Conservation (phyloP, 164 flowering plant genomes). For the Stephania cephalantha region DNA sequence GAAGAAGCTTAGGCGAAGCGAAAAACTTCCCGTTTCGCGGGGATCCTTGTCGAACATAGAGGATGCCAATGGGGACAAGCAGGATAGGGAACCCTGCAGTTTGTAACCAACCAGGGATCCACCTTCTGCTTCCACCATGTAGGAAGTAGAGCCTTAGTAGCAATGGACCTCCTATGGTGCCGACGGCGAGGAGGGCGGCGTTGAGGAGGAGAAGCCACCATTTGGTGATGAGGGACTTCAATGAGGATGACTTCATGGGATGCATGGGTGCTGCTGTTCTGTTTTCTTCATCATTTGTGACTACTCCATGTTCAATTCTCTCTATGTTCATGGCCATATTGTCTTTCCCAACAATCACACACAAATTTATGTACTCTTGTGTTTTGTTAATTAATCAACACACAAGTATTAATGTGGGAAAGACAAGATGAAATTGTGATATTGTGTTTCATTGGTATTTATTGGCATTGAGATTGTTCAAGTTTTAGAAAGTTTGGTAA, state of each 20-base stretch:
- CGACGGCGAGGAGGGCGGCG: background rate
- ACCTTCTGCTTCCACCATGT: slow-evolving; percentile 5
- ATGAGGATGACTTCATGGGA: background rate
- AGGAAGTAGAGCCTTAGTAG: slow-evolving; percentile 11
- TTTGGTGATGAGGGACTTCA: background rate
- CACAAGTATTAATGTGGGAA: background rate
- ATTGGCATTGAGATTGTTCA: background rate
- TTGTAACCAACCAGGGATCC: slow-evolving; percentile 9
- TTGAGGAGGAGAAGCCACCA: slow-evolving; percentile 6
- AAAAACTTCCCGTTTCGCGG: background rate
- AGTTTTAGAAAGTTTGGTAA: too few species aligned
- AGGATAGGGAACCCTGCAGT: slow-evolving; percentile 10
- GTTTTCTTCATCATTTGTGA: background rate
- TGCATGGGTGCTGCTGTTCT: background rate
- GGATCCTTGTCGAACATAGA: background rate
- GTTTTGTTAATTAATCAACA: background rate
- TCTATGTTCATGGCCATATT: slow-evolving; percentile 6
- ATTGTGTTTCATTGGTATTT: background rate
- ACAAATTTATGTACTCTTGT: background rate
- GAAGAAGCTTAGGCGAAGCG: slow-evolving; percentile 11
- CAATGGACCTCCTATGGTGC: slow-evolving; percentile 12
- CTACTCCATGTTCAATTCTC: slow-evolving; percentile 8
- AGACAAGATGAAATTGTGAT: background rate
- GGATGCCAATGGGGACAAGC: slow-evolving; percentile 1
- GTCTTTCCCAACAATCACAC: background rate